These are phyloP conservation scores for Lasiodiplodia hormozganensis DNA, from an alignment of 2,329 filamentous ascomycete species.

Conservation along the genomic window DNA sequence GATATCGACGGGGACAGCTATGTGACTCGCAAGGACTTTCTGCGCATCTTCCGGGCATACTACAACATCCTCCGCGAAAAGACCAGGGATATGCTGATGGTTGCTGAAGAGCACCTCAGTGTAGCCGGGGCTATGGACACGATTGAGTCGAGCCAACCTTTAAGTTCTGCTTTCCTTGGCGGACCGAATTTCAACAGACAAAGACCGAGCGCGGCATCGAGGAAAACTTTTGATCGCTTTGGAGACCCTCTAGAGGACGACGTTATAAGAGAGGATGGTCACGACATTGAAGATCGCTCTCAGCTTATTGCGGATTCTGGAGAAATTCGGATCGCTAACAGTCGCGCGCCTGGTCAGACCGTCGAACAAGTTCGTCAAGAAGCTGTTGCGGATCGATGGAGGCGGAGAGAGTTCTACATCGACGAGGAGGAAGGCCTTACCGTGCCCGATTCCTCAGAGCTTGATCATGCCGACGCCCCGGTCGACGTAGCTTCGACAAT, in stretches of 20 bases:
- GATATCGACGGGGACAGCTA: conserved; percentile 89
- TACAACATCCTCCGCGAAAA: conserved; percentile 91
- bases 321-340: conserved; percentile 53
- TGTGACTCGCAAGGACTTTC: conserved; percentile 83
- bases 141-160: conserved; percentile 53
- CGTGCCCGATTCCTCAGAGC: not conserved
- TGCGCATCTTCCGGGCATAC: conserved; percentile 90
- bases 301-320: conserved; percentile 32
- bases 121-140: conserved; percentile 55
- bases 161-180: conserved; percentile 47
- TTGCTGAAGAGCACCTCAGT: conserved; percentile 77
- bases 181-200: conserved; percentile 21
- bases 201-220: conserved; percentile 20
- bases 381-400: conserved; percentile 72
- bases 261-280: conserved; percentile 36
- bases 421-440: conserved; percentile 80
- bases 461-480: not conserved
- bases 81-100: conserved; percentile 80
- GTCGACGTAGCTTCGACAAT: not conserved
- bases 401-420: conserved; percentile 78
- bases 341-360: not conserved
- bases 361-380: conserved; percentile 31
- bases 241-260: conserved; percentile 38
- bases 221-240: conserved; percentile 43
- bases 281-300: conserved; percentile 36